phyloP scores from a whole-genome alignment of 2,329 filamentous ascomycete species.

The Lachnellula arida region DNA sequence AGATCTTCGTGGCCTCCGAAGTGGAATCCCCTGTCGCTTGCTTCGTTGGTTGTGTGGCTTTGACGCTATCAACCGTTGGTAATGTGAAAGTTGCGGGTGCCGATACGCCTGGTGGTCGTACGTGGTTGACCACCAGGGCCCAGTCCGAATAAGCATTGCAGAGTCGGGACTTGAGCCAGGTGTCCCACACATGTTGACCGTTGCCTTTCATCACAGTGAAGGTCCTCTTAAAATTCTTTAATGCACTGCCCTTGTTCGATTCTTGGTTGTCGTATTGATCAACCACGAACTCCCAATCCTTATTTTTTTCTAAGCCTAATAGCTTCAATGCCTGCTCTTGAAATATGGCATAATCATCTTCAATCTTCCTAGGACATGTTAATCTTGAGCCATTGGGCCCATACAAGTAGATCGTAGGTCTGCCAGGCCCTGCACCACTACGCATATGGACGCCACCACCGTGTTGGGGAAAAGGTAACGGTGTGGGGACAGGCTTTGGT shows the following conservation, averaged over 20 bases:
- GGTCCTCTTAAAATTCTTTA: not conserved
- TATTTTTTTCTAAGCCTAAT: slow-evolving; percentile 1
- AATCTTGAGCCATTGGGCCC: not conserved
- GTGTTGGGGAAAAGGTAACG: too few relatives aligned
- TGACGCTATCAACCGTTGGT: not conserved
- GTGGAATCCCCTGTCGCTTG: not conserved
- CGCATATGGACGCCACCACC: slow-evolving; percentile 1
- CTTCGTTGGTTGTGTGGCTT: not conserved
- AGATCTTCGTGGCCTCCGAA: not conserved
- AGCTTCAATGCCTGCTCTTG: not conserved
- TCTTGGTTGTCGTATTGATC: slow-evolving; percentile 12
- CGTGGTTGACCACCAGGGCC: slow-evolving; percentile 1
- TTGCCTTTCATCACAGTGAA: not conserved
- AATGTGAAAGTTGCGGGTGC: not conserved
- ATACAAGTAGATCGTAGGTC: not conserved
- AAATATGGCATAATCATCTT: slow-evolving; percentile 1
- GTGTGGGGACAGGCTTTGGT: not conserved
- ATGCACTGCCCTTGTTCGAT: not conserved
- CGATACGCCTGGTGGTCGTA: not conserved
- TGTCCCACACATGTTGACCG: not conserved
- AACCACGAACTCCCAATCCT: slow-evolving; percentile 6
- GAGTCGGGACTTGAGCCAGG: not conserved
- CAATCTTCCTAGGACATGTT: not conserved
- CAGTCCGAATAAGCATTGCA: slow-evolving; percentile 2
- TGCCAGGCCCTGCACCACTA: slow-evolving; percentile 9